phyloP scores from a whole-genome alignment of 495 filamentous ascomycete genomes.

The Antarctomyces pellizariae region DNA sequence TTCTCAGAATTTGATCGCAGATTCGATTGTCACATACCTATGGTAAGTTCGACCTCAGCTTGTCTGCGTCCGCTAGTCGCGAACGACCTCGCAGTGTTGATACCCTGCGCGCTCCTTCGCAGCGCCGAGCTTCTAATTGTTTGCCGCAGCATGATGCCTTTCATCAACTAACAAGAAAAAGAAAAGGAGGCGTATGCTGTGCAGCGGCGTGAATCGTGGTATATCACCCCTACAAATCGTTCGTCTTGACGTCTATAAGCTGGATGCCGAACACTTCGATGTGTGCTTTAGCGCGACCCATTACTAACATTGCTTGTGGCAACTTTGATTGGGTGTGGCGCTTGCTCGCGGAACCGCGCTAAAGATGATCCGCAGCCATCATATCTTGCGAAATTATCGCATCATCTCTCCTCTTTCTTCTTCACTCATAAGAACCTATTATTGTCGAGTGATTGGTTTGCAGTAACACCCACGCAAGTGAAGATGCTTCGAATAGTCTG shows the following conservation, averaged over 20 bases:
- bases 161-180: slow-evolving; percentile 21
- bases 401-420: no score
- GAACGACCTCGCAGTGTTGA: slow-evolving; percentile 46
- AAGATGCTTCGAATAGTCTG: no score
- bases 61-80: slow-evolving; percentile 42
- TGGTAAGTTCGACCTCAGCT: slow-evolving; percentile 85
- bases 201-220: slow-evolving; percentile 11
- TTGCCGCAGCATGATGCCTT: slow-evolving; percentile 66
- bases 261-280: no score
- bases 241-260: slow-evolving; percentile 4
- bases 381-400: no score
- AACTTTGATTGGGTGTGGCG: no score
- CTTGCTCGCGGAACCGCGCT: no score
- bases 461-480: no score
- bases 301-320: no score
- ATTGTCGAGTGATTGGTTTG: no score
- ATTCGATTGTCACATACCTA: slow-evolving; percentile 35
- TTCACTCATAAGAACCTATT: no score
- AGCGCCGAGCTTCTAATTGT: slow-evolving; percentile 67
- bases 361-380: no score
- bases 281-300: no score
- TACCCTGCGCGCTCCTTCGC: slow-evolving; percentile 45
- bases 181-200: slow-evolving; percentile 11
- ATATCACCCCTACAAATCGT: slow-evolving; percentile 7
- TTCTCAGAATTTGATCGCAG: neutral